Conservation (phyloP, 225 moss, liverwort and hornwort genomes). For the Polytrichum formosum region DNA sequence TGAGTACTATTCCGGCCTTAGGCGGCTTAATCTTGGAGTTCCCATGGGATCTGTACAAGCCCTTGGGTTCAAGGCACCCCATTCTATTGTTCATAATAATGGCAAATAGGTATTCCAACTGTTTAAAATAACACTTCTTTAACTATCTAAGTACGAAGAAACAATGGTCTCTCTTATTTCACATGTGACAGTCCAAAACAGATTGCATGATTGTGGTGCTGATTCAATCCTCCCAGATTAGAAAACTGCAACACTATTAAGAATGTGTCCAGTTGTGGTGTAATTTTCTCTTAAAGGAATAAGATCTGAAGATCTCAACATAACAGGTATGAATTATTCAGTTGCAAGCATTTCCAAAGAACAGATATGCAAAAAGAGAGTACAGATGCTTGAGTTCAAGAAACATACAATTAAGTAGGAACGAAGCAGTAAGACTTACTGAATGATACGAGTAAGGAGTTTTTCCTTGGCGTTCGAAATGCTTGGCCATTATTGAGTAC, state of each 20-base stretch:
- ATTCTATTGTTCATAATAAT: neutral
- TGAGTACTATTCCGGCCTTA: no score
- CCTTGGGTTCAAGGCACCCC: neutral
- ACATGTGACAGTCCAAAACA: neutral
- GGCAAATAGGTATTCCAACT: no score
- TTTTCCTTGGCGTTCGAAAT: conserved; percentile 95
- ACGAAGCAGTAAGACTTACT: conserved; percentile 36
- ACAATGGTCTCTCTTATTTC: neutral
- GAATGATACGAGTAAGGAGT: conserved; percentile 83
- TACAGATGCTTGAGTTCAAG: neutral
- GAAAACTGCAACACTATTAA: no score
- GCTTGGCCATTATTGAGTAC: conserved; percentile 89
- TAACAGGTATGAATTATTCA: no score
- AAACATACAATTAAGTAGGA: neutral
- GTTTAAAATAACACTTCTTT: neutral
- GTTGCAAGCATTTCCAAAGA: neutral
- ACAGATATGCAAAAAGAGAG: neutral
- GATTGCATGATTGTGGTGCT: neutral
- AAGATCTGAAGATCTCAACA: no score
- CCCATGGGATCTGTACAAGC: no score
- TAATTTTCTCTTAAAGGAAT: no score
- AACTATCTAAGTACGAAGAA: neutral
- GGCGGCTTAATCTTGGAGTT: no score
- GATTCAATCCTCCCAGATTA: no score
- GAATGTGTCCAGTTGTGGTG: no score